These are phyloP conservation scores for Botrytis pseudocinerea DNA, from an alignment of 2,329 filamentous ascomycete species.

Conservation along the genomic window DNA sequence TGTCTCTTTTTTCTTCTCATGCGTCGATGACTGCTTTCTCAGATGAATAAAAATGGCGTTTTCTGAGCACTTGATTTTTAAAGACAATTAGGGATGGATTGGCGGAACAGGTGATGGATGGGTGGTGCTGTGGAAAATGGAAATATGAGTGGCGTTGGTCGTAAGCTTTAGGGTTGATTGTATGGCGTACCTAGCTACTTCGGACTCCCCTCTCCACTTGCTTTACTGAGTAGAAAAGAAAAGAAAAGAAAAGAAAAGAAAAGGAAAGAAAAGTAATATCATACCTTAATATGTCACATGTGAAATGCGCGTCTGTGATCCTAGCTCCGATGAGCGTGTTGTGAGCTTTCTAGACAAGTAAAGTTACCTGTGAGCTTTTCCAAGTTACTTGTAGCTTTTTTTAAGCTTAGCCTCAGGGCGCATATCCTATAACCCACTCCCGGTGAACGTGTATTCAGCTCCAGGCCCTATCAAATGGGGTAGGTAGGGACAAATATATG, in stretches of 20 bases:
- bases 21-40: constrained; percentile 5
- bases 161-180: constrained; percentile 13
- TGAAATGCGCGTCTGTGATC: neutral
- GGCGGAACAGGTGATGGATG: constrained; percentile 8
- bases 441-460: neutral
- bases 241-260: neutral
- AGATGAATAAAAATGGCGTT: constrained; percentile 19
- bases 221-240: constrained; percentile 2
- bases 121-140: constrained; percentile 9
- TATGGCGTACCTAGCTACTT: constrained; percentile 17
- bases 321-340: neutral
- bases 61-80: neutral
- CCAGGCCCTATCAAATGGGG: neutral
- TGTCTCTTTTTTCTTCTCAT: constrained; percentile 21
- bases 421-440: neutral
- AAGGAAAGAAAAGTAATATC: neutral
- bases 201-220: constrained; percentile 16
- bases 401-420: neutral
- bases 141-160: constrained; percentile 18
- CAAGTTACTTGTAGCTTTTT: neutral
- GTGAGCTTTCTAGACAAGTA: neutral
- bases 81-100: constrained; percentile 8
- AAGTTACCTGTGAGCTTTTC: neutral
- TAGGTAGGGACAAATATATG: neutral
- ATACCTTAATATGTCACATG: neutral